These are phyloP conservation scores for Paraphoma sp. DNA, from an alignment of 2,329 filamentous ascomycete species.

Conservation along the genomic window DNA sequence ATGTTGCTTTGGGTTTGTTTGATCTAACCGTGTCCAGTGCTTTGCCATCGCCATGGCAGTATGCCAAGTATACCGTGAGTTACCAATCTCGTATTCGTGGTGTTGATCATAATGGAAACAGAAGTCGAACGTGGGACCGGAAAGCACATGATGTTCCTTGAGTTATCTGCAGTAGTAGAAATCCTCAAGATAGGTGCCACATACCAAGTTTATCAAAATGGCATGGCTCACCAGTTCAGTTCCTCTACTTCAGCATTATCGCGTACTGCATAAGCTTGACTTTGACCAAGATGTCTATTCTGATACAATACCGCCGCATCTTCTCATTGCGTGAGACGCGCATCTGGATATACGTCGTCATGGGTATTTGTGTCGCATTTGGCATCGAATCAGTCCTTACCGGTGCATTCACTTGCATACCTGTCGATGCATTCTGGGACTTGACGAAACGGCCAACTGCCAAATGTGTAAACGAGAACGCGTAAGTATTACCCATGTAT, in stretches of 20 bases:
- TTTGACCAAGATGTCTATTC: slow-evolving; percentile 28
- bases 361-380: slow-evolving; percentile 19
- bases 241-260: slow-evolving; percentile 27
- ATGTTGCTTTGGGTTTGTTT: neutral
- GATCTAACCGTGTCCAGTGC: neutral
- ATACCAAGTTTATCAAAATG: neutral
- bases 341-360: slow-evolving; percentile 22
- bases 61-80: neutral
- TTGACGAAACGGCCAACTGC: neutral
- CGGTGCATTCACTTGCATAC: slow-evolving; percentile 22
- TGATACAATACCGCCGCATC: slow-evolving; percentile 29
- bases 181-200: neutral
- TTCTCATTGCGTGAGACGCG: slow-evolving; percentile 21
- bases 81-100: neutral
- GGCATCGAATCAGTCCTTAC: slow-evolving; percentile 13
- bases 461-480: slow-evolving; percentile 10
- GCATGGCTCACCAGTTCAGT: slow-evolving; percentile 16
- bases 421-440: slow-evolving; percentile 26
- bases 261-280: slow-evolving; percentile 23
- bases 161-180: neutral
- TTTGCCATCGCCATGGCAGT: neutral
- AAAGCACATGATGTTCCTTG: neutral
- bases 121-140: neutral
- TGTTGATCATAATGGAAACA: neutral
- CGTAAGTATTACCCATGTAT: neutral